phyloP scores from a whole-genome alignment of 352 stramenopile species.

The Hyaloperonospora arabidopsidis region DNA sequence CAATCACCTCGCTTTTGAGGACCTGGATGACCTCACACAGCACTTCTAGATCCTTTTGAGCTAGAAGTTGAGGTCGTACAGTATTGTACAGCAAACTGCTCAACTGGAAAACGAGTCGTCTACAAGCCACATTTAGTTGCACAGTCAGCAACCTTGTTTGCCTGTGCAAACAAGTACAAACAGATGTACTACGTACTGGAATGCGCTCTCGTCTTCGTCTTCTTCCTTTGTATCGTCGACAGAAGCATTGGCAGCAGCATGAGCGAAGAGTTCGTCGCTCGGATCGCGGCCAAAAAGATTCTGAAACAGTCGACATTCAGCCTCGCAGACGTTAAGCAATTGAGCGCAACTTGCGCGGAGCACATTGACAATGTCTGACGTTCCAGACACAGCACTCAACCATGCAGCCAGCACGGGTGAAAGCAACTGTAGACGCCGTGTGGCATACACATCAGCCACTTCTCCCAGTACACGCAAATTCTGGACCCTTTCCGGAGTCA shows the following conservation, averaged over 20 bases:
- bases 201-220: slow-evolving; percentile 48
- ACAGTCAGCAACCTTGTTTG: neutral
- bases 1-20: slow-evolving; percentile 67
- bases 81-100: slow-evolving; percentile 67
- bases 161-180: neutral
- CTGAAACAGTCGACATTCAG: slow-evolving; percentile 62
- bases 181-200: slow-evolving; percentile 42
- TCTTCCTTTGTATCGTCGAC: slow-evolving; percentile 25
- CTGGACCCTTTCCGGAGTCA: slow-evolving; percentile 23
- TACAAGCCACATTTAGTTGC: slow-evolving; percentile 10
- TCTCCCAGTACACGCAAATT: slow-evolving; percentile 46
- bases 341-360: slow-evolving; percentile 58
- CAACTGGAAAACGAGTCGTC: slow-evolving; percentile 69
- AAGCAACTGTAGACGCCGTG: slow-evolving; percentile 52
- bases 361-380: slow-evolving; percentile 64
- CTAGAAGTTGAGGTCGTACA: slow-evolving; percentile 52
- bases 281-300: slow-evolving; percentile 64
- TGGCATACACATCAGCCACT: slow-evolving; percentile 49
- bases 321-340: slow-evolving; percentile 62
- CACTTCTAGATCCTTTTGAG: slow-evolving; percentile 67
- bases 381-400: slow-evolving; percentile 44
- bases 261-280: slow-evolving; percentile 45
- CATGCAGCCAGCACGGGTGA: slow-evolving; percentile 40
- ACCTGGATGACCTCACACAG: slow-evolving; percentile 78
- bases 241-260: slow-evolving; percentile 12